Evolutionary conservation across 768 basidiomycete species (phyloP), one percentile per base, ranked within the genome.

Genomic region (Mycena alexandri): DNA sequence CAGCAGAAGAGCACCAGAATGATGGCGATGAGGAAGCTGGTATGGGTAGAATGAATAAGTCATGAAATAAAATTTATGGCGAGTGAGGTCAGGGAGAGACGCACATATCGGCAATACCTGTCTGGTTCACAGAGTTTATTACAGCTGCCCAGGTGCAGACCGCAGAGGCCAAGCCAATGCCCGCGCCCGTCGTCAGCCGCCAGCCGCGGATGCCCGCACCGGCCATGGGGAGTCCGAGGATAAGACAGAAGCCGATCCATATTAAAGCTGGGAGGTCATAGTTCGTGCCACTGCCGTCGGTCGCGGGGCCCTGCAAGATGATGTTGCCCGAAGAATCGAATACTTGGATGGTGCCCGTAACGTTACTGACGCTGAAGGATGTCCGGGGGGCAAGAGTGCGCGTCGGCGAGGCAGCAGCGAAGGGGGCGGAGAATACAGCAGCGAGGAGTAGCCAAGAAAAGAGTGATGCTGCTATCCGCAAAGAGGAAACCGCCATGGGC

Each of bases 91-190:
- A 36, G 34, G 34, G 36, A 14, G 25, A n/a, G 21, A 58, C 70
- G 65, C 25, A 71, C 70, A 85, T 61, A 73, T 92, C 90, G 0
- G 86, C 76, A 13, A 90, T 70, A 22, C 87, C 86, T 9, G 78
- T 72, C 4, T 83, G 76, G 64, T 81, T 78, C 4, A 87, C 75
- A 1, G 87, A 83, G 75, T 89, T 92, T 62, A 87, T 79, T 53
- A 92, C 79, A 13, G 89, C 86, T 9, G 87, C 82, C 90, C 90
- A 92, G 6, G 86, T 76, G 58, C 81, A 82, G 8, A 89, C 80
- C 6, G 82, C 77, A 7, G 76, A 76, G n/a, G 84, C 81, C n/a
- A 86, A 67, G 5, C 89, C 90, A 24, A 88, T 72, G 2, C 85
- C 86, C 2, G 81, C 77, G 33, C 86, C 90, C 0, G 86, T 85